Evolutionary conservation across 2,329 filamentous ascomycete species (phyloP), one percentile per base, ranked within the genome.

Genomic region (Fusarium sp.): DNA sequence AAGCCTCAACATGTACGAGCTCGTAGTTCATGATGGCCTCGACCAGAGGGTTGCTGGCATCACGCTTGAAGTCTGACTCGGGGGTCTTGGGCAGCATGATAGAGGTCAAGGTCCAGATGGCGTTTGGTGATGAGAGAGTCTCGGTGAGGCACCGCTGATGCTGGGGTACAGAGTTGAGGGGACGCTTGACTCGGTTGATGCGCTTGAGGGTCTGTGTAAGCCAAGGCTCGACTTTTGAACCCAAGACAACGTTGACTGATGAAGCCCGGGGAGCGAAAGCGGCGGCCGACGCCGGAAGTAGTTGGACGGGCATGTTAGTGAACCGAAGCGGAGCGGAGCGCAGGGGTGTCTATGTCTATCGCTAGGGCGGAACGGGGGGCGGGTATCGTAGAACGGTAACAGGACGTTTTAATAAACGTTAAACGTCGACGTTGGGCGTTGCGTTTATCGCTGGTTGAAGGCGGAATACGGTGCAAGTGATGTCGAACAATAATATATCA

Each of bases 61-160:
- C 94, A 83, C 92, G 92, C 83, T 90, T 91, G 81, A 98, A 88
- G 78, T 98, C 94, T 45, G 94, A 85, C 79, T 98, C 94, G 70
- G 96, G 94, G 28, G 92, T 91, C 85, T 97, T 98, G 80, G 95
- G 90, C 48, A 98, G 87, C 93, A 98, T 97, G 82, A 98, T 86
- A 39, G 95, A 98, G 72, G 94, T 93, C 72, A 99, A 87, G 66
- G 93, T 97, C 96, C 96, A 99, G 83, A 98, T 96, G 76, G 96
- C 96, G 80, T 94, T 94, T 69, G 92, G 84, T 61, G 93, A 95
- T 45, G 96, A 98, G 62, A 99, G 88, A 1, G 93, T 97, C 87
- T 98, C 96, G 66, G 95, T 97, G 79, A 99, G 90, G 85, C 96
- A 98, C 87, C 94, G 91, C 78, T 95, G 95, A 86, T 98, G 96